Evolutionary conservation across 768 basidiomycete genomes (phyloP).

Genomic region (Bullera alba): DNA sequence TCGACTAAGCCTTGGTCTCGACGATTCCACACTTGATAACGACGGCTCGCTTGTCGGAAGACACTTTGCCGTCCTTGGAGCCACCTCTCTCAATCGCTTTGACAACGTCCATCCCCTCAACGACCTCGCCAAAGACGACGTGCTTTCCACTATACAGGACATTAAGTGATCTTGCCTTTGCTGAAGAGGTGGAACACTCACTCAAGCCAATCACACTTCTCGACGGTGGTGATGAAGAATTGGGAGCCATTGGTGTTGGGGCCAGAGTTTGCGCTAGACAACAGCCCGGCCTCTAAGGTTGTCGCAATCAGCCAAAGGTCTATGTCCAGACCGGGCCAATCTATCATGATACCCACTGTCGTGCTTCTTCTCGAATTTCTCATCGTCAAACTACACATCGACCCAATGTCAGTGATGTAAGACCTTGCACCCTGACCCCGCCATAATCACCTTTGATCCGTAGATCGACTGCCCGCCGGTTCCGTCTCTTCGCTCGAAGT

Average conservation of each 20-base stretch:
- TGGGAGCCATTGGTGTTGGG: slow-evolving; percentile 52
- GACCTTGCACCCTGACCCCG: neutral
- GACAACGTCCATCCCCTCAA: slow-evolving; percentile 61
- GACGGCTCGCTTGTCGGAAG: slow-evolving; percentile 20
- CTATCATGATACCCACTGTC: slow-evolving; percentile 18
- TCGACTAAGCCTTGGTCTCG: too few relatives aligned
- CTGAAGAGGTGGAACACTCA: slow-evolving; percentile 13
- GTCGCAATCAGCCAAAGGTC: neutral
- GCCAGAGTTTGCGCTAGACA: slow-evolving; percentile 63
- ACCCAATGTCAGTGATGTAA: neutral
- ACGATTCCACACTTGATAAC: slow-evolving; percentile 19
- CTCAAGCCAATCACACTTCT: slow-evolving; percentile 39
- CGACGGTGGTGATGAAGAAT: slow-evolving; percentile 43
- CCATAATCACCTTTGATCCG: slow-evolving; percentile 34
- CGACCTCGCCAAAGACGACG: slow-evolving; percentile 65
- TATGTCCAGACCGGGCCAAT: neutral
- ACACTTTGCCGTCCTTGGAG: slow-evolving; percentile 23
- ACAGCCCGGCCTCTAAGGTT: slow-evolving; percentile 37
- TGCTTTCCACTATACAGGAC: slow-evolving; percentile 47
- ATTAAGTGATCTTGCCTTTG: neutral
- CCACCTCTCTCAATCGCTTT: slow-evolving; percentile 53
- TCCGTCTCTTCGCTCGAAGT: slow-evolving; percentile 58
- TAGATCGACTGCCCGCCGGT: slow-evolving; percentile 47
- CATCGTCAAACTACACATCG: slow-evolving; percentile 38
- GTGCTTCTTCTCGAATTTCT: slow-evolving; percentile 43